Percentiles rank a stretch among this genome's conserved stretches.
Conservation (phyloP, 257 asterid species). For the Capsicum pubescens region DNA sequence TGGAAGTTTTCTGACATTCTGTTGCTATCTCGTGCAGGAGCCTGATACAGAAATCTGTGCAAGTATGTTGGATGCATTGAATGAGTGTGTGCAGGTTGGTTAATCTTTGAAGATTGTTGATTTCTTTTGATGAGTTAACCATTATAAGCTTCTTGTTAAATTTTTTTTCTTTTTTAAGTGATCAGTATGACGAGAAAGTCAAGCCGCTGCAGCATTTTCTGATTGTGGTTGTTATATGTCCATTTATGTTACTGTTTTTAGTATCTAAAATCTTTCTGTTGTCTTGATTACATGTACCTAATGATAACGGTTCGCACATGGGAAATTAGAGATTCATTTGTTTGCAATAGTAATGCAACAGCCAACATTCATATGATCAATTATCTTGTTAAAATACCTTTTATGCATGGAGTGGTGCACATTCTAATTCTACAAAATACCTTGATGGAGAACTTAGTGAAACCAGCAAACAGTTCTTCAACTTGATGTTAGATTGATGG, state of each 20-base stretch:
- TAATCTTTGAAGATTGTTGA: not conserved
- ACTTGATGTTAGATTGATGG: slow-evolving; percentile 14
- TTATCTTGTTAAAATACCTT: not conserved
- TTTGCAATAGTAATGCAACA: not conserved
- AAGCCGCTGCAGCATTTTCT: not conserved
- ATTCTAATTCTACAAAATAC: not conserved
- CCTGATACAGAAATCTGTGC: slow-evolving; percentile 97
- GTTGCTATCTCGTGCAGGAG: slow-evolving; percentile 61
- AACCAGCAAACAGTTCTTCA: not conserved
- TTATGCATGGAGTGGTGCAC: slow-evolving; percentile 7
- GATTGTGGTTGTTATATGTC: not conserved
- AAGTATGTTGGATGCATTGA: slow-evolving; percentile 85
- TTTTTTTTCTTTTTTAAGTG: not conserved
- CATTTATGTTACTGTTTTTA: not conserved
- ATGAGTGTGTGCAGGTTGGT: slow-evolving; percentile 92
- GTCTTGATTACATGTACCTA: slow-evolving; percentile 1
- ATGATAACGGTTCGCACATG: not conserved
- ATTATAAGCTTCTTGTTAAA: not conserved
- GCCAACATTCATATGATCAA: not conserved
- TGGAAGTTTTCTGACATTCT: slow-evolving; percentile 33
- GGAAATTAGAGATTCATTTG: not conserved
- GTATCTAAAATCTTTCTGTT: not conserved
- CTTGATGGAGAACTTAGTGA: slow-evolving; percentile 17
- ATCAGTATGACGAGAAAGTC: not conserved
- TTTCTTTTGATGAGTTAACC: not conserved